Base-by-base conservation (phyloP, 768 basidiomycete species). In the Pleurotus salmoneostramineus region DNA sequence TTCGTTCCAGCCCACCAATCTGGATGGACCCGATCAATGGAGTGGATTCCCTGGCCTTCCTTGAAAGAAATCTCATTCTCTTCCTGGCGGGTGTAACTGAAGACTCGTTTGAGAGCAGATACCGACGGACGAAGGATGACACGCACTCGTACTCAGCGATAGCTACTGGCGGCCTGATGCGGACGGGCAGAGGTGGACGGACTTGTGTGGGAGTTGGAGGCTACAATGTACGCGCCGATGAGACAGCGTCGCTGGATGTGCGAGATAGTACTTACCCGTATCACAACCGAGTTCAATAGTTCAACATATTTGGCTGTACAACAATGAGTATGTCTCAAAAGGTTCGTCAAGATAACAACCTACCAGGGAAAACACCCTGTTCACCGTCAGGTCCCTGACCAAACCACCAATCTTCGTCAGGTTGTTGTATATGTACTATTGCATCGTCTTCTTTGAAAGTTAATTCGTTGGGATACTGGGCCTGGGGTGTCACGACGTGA, bases 1-100 rank as follows among this genome's bases (percentile, higher is more conserved):
- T 27, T n/a, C 50, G 10, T 51, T 33, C 50, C 50, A 14, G n/a
- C 12, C 50, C 50, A 51, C 50, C 50, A 51, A 51, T 32, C 50
- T 6, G 12, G 11, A 12, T 32, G 8, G n/a, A 37, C 50, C 17
- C 14, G 12, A 12, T 51, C 32, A 8, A 51, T 32, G 11, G 21
- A 15, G 8, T 7, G 8, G 8, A 51, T 51, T 10, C 27, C 17
- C 21, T 51, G 17, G 8, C 50, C 50, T 34, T 51, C 50, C 14
- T 27, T 14, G 5, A 51, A 51, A 14, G 50, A 51, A 10, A 51
- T 51, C 31, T 51, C 50, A 17, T 51, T 51, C 6, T n/a, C 27
- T 51, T 51, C 50, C 50, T 8, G 32, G 14, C 17, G 17, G 12
- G 6, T 17, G 17, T 51, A 51, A 17, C 50, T 51, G 17, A 40